Evolutionary conservation across 1,139 yeast species (phyloP).

Genomic region (Blastobotrys apis): DNA sequence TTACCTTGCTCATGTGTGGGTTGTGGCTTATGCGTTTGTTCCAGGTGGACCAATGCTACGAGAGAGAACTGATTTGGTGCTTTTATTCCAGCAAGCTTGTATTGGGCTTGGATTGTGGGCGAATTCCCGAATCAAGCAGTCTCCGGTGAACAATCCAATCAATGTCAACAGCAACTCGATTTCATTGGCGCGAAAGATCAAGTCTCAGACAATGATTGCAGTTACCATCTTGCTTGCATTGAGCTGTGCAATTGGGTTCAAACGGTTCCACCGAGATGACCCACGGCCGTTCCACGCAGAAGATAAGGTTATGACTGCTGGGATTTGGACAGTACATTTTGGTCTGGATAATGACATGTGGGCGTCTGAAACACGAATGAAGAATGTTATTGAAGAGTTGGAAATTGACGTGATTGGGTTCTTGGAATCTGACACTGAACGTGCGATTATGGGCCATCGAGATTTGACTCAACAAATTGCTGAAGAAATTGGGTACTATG

Average conservation of each 20-base stretch:
- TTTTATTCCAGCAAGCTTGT: slow-evolving; percentile 49
- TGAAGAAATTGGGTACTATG: slow-evolving; percentile 90
- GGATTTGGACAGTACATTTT: slow-evolving; percentile 97
- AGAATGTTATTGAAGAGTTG: slow-evolving; percentile 73
- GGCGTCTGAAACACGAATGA: slow-evolving; percentile 92
- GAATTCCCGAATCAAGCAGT: slow-evolving; percentile 22
- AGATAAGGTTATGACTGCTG: slow-evolving; percentile 77
- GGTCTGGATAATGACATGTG: slow-evolving; percentile 98
- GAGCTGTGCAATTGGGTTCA: slow-evolving; percentile 46
- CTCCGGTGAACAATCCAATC: slow-evolving; percentile 21
- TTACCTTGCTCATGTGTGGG: slow-evolving; percentile 86
- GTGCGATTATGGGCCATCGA: slow-evolving; percentile 91
- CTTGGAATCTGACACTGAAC: slow-evolving; percentile 88
- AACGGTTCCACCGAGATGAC: slow-evolving; percentile 53
- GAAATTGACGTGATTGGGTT: slow-evolving; percentile 89
- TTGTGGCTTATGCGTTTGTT: slow-evolving; percentile 96
- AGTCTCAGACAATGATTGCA: slow-evolving; percentile 29
- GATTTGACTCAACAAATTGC: slow-evolving; percentile 90
- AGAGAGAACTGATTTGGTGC: slow-evolving; percentile 78
- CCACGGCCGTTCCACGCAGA: slow-evolving; percentile 77
- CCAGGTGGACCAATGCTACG: slow-evolving; percentile 87
- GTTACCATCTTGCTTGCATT: slow-evolving; percentile 30
- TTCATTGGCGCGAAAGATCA: slow-evolving; percentile 25
- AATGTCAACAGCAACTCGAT: slow-evolving; percentile 21
- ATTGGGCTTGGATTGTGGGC: slow-evolving; percentile 38